A percentile compares a stretch with the other conserved stretches of the same genome.
These are phyloP conservation scores for Trichoderma virens DNA, from an alignment of 495 filamentous ascomycete genomes.

Conservation along the genomic window DNA sequence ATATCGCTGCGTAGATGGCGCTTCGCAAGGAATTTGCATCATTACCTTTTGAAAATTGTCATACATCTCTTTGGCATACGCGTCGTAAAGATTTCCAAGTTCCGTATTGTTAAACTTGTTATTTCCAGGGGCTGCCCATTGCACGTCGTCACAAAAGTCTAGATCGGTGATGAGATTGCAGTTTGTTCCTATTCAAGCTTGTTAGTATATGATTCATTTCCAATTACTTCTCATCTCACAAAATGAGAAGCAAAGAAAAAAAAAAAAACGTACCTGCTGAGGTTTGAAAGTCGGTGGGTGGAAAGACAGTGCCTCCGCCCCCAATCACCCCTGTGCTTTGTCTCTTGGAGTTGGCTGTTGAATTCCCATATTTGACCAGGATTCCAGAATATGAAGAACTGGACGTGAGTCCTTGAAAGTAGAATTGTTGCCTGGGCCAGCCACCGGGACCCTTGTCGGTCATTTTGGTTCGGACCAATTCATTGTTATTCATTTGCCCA, in stretches of 20 bases:
- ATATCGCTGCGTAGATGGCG: slow-evolving; percentile 57
- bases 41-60: slow-evolving; percentile 74
- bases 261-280: slow-evolving; percentile 61
- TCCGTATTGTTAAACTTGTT: slow-evolving; percentile 39
- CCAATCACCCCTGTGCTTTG: slow-evolving; percentile 29
- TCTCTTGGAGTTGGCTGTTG: slow-evolving; percentile 21
- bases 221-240: neutral
- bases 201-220: slow-evolving; percentile 11
- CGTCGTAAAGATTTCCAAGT: slow-evolving; percentile 63
- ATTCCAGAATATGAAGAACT: slow-evolving; percentile 64
- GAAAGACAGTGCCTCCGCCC: slow-evolving; percentile 67
- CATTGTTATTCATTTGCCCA: slow-evolving; percentile 18
- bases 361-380: slow-evolving; percentile 49
- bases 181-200: slow-evolving; percentile 46
- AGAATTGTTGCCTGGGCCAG: slow-evolving; percentile 76
- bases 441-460: slow-evolving; percentile 54
- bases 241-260: too few relatives aligned
- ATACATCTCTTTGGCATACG: slow-evolving; percentile 51
- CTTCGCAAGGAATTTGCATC: slow-evolving; percentile 77
- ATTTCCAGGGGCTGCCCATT: slow-evolving; percentile 85
- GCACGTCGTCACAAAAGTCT: slow-evolving; percentile 72
- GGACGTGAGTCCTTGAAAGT: slow-evolving; percentile 62
- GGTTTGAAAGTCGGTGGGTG: slow-evolving; percentile 59
- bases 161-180: slow-evolving; percentile 82
- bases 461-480: slow-evolving; percentile 53